phyloP scores from a whole-genome alignment of 495 filamentous ascomycete genomes.

The Pseudomonodictys pantanalensis region DNA sequence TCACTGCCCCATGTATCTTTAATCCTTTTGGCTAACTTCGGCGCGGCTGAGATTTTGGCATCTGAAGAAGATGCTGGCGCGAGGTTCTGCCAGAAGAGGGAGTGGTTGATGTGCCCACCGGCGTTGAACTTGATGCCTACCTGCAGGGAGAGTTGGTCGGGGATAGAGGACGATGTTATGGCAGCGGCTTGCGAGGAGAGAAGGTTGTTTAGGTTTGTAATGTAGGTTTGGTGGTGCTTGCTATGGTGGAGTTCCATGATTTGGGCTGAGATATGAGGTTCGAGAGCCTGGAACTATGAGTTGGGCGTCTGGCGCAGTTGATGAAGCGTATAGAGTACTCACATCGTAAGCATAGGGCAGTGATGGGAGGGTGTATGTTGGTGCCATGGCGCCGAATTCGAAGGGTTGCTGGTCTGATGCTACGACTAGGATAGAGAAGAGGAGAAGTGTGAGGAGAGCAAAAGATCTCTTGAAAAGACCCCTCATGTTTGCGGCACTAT shows the following conservation, averaged over 20 bases:
- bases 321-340: conserved; percentile 1
- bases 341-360: conserved; percentile 36
- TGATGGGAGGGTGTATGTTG: conserved; percentile 28
- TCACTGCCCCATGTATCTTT: conserved; percentile 35
- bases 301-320: neutral
- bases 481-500: conserved; percentile 5
- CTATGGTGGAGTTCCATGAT: conserved; percentile 46
- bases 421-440: neutral
- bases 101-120: conserved; percentile 46
- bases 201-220: conserved; percentile 42
- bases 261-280: conserved; percentile 43
- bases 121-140: conserved; percentile 41
- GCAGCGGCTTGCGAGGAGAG: conserved; percentile 31
- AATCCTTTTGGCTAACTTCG: conserved; percentile 37
- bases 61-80: conserved; percentile 30
- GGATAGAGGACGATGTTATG: conserved; percentile 26
- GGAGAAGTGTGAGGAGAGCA: conserved; percentile 11
- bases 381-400: conserved; percentile 27
- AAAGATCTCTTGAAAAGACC: neutral
- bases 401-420: conserved; percentile 17
- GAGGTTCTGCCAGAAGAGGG: conserved; percentile 46
- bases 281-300: conserved; percentile 35
- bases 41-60: conserved; percentile 30
- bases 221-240: conserved; percentile 46
- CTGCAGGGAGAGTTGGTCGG: conserved; percentile 35